A percentile compares a stretch with the other conserved stretches of the same genome.
Conservation (phyloP, 495 filamentous ascomycete genomes). For the Penicillium cinerascens region DNA sequence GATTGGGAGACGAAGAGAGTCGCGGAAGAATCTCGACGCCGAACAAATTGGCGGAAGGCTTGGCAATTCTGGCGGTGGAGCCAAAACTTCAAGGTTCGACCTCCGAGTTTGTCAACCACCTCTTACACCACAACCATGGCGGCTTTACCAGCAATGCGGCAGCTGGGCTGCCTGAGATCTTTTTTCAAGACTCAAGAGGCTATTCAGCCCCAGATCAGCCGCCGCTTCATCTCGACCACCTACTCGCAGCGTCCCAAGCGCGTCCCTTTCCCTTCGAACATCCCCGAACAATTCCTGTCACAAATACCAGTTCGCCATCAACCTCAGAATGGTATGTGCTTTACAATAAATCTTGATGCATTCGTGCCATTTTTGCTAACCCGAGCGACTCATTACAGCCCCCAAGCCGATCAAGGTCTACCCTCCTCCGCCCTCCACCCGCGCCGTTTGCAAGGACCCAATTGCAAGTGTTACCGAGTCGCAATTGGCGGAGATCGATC, state of each 20-base stretch:
- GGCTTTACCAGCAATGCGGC: slow-evolving; percentile 56
- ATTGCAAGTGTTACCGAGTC: slow-evolving; percentile 56
- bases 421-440: slow-evolving; percentile 48
- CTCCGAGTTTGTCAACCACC: slow-evolving; percentile 18
- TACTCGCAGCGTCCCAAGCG: slow-evolving; percentile 35
- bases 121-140: slow-evolving; percentile 50
- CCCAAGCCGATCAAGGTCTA: slow-evolving; percentile 50
- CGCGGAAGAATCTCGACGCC: slow-evolving; percentile 7
- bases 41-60: slow-evolving; percentile 31
- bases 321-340: slow-evolving; percentile 35
- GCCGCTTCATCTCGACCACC: slow-evolving; percentile 40
- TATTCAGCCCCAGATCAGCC: slow-evolving; percentile 38
- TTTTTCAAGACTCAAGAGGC: slow-evolving; percentile 42
- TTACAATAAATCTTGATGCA: neutral
- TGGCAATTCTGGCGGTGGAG: slow-evolving; percentile 43
- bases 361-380: slow-evolving; percentile 9
- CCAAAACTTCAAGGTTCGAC: slow-evolving; percentile 33
- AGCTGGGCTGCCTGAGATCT: slow-evolving; percentile 63
- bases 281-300: slow-evolving; percentile 40
- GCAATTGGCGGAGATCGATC: slow-evolving; percentile 75
- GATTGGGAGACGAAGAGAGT: slow-evolving; percentile 3
- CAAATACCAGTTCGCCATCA: slow-evolving; percentile 40
- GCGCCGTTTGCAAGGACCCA: slow-evolving; percentile 53
- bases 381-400: slow-evolving; percentile 17
- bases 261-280: slow-evolving; percentile 37